Conservation (phyloP, 1,284 basidiomycete genomes). For the Crocinoboletus sp. region DNA sequence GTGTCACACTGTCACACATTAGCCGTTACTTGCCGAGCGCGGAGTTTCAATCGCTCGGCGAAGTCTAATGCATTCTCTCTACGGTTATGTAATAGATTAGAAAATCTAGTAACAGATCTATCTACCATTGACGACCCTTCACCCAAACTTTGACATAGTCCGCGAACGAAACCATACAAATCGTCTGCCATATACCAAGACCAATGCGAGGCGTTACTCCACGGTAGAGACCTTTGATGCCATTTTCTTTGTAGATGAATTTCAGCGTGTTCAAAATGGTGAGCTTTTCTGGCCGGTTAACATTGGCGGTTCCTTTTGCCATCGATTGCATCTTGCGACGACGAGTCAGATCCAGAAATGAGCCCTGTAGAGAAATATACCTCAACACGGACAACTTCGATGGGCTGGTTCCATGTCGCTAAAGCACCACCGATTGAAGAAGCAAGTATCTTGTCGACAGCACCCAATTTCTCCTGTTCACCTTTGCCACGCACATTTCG, state of each 20-base stretch:
- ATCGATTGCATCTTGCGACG: constrained; percentile 97
- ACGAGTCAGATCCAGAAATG: constrained; percentile 7
- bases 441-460: constrained; percentile 85
- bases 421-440: constrained; percentile 94
- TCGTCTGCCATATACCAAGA: constrained; percentile 94
- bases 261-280: constrained; percentile 89
- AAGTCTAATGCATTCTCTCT: too few relatives aligned
- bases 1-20: too few relatives aligned
- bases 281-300: constrained; percentile 83
- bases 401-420: constrained; percentile 99
- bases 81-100: too few relatives aligned
- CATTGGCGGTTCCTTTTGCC: constrained; percentile 72
- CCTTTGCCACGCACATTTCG: constrained; percentile 72
- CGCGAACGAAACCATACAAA: constrained; percentile 98
- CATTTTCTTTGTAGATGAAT: constrained; percentile 97
- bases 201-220: constrained; percentile 97
- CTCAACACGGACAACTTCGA: constrained; percentile 95
- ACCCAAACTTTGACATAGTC: constrained; percentile 89
- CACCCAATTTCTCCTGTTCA: constrained; percentile 71
- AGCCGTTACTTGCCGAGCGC: too few relatives aligned
- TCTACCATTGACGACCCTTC: constrained; percentile 35
- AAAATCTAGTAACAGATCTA: too few relatives aligned
- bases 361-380: constrained; percentile 34
- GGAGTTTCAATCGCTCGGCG: too few relatives aligned
- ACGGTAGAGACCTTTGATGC: constrained; percentile 95